Base-by-base conservation (phyloP, 208 protist species). In the Leishmania braziliensis region DNA sequence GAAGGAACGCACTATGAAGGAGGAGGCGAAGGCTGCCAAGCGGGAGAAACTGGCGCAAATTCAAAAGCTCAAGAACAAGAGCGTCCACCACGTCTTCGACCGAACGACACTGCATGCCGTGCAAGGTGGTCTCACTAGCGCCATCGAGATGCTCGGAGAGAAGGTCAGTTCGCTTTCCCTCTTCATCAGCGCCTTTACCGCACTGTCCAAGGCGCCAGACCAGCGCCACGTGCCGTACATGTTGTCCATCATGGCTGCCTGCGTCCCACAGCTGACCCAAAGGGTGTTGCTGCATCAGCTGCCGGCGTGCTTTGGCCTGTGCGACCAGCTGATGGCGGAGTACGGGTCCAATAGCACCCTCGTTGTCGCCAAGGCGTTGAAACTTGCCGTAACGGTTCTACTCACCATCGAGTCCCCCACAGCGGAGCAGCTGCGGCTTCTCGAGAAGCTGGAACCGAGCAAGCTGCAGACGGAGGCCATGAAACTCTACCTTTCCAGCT, bases 151-250 rank as follows among this genome's bases (percentile, higher is more conserved):
- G 46, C 90, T 97, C 16, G 84, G 86, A 1, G 90, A 97, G 79
- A 75, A 78, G 18, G 90, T 96, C 5, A 91, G 83, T 51, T 92
- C 94, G 8, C 89, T 96, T 4, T 90, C 94, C 16, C 86, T 97
- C 62, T 96, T 95, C 85, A 95, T 97, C 88, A 90, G 85, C 23
- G 90, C 94, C 70, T 92, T 83, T 72, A 95, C 93, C 0, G 91
- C 94, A 0, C 80, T 94, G 4, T 87, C 89, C 23, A 88, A 86
- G 71, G 78, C 88, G 16, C 84, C 90, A 3, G 92, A 97, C n/a
- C 91, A 90, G 78, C 88, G 92, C 39, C 91, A 97, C 58, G 82
- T 94, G 58, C 91, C 94, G 6, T 97, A 97, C 79, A 81, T 97
- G 58, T 88, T 97, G 29, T 85, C 92, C 50, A 96, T 97, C 58